Evolutionary conservation across 495 filamentous ascomycete genomes (phyloP), one percentile per base, ranked within the genome.

Genomic region (Xylaria acuta): DNA sequence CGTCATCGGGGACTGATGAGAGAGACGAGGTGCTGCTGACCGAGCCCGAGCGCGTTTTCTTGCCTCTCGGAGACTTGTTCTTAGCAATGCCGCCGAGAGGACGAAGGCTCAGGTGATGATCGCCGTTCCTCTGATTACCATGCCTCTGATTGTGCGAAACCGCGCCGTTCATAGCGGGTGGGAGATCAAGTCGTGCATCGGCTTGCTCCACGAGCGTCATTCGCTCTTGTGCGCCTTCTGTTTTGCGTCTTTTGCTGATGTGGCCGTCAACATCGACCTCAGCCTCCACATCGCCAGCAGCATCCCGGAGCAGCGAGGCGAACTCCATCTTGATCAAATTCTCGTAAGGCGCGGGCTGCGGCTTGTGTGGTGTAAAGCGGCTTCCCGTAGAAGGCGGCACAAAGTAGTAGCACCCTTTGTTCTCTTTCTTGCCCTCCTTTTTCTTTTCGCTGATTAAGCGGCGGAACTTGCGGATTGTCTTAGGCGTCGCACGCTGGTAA

Each of bases 341-440:
- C 58, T 72, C 73, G 76, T 85, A 84, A 22, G 84, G 81, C 27
- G 84, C 82, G 38, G 74, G 75, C 75, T 81, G 81, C 1, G 82
- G 80, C 59, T 77, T 77, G 53, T 77, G 81, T n/a, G 80, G 81
- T 40, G 77, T 74, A 49, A 75, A 75, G 68, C 70, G 73, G 62
- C 62, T 74, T 68, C 75, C 76, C 11, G 79, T 79, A 1, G 79
- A 71, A 16, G 76, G 81, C 36, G 79, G 77, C 49, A 82, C 82
- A 73, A 87, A 87, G 79, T 86, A 86, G 69, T 84, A 77, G 41
- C 78, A 83, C 45, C 76, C 86, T 73, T 84, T 84, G 75, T 85
- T 80, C 56, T 81, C 80, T 70, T 77, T 80, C 64, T 84, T 84
- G 27, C 83, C 86, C 47, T 87, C 84, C 58, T 73, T 80, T 75